Evolutionary conservation across 2,329 filamentous ascomycete genomes (phyloP).

Genomic region (Cladosporium austrohemisphaericum): DNA sequence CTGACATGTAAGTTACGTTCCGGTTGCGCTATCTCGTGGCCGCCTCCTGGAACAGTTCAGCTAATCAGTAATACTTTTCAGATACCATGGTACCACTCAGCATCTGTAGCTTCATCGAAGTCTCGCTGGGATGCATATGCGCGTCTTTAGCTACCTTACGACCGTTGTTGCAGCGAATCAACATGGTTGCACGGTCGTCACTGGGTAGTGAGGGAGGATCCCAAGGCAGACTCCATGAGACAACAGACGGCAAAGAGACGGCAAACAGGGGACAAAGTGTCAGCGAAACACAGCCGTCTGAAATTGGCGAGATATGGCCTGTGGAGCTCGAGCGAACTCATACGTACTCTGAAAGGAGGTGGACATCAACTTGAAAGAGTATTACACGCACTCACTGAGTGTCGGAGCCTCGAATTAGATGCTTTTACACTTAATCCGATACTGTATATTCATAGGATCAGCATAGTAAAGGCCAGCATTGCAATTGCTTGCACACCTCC

Average conservation of each 20-base stretch:
- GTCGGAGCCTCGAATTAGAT: too few relatives aligned
- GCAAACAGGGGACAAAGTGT: too few relatives aligned
- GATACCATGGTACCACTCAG: constrained; percentile 1
- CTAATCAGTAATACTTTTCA: not conserved
- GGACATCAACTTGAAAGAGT: too few relatives aligned
- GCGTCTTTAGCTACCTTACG: not conserved
- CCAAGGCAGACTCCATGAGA: too few relatives aligned
- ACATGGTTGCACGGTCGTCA: not conserved
- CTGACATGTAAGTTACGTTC: not conserved
- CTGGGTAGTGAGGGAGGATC: not conserved
- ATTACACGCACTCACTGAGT: too few relatives aligned
- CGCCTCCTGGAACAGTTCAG: too few relatives aligned
- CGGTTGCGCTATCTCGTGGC: too few relatives aligned
- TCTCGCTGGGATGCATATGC: constrained; percentile 1
- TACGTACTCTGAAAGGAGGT: too few relatives aligned
- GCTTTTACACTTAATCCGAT: not conserved
- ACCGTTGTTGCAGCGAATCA: not conserved
- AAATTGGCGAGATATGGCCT: too few relatives aligned
- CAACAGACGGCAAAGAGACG: too few relatives aligned
- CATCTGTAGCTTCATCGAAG: constrained; percentile 4
- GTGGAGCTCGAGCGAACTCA: too few relatives aligned
- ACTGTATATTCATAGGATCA: not conserved
- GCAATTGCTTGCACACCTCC: not conserved
- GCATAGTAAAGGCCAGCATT: not conserved
- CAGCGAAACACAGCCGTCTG: too few relatives aligned